Evolutionary conservation across 1,284 basidiomycete genomes (phyloP).

Genomic region (Acaromyces ingoldii): DNA sequence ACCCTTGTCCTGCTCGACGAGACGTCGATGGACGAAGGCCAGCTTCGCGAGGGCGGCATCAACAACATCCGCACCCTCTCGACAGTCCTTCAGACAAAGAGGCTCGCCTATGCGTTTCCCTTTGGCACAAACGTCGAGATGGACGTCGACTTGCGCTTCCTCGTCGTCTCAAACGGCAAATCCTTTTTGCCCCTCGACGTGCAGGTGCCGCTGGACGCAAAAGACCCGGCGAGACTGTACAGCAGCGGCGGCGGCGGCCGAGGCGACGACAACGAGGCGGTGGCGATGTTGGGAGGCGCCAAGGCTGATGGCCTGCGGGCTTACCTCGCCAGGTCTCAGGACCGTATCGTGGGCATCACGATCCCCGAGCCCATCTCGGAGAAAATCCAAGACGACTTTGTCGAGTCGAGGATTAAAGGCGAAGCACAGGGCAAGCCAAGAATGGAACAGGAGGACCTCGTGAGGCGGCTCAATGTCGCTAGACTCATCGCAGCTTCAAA

Average conservation of each 20-base stretch:
- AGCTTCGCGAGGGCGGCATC: constrained; percentile 61
- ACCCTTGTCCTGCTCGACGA: constrained; percentile 67
- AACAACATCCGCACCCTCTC: constrained; percentile 67
- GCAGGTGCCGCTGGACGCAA: constrained; percentile 19
- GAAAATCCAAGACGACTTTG: constrained; percentile 44
- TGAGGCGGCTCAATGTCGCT: too few species aligned
- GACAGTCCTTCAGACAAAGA: constrained; percentile 64
- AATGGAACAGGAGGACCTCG: too few species aligned
- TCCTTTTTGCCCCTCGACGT: constrained; percentile 50
- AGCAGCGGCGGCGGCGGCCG: background rate
- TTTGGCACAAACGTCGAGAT: constrained; percentile 67
- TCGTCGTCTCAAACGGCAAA: constrained; percentile 65
- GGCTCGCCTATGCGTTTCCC: constrained; percentile 73
- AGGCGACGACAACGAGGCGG: too few species aligned
- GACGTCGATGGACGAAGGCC: constrained; percentile 63
- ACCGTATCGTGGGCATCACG: too few species aligned
- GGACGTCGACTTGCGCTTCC: constrained; percentile 65
- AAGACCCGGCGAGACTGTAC: constrained; percentile 6
- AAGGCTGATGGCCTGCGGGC: too few species aligned
- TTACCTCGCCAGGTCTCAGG: too few species aligned
- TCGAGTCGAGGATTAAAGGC: too few species aligned
- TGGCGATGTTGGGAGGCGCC: too few species aligned
- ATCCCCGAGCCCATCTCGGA: constrained; percentile 35
- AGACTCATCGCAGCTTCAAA: too few species aligned
- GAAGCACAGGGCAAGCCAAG: too few species aligned